Evolutionary conservation across 176 grass and related monocot species (phyloP).

Genomic region (Zoysia pacifica): DNA sequence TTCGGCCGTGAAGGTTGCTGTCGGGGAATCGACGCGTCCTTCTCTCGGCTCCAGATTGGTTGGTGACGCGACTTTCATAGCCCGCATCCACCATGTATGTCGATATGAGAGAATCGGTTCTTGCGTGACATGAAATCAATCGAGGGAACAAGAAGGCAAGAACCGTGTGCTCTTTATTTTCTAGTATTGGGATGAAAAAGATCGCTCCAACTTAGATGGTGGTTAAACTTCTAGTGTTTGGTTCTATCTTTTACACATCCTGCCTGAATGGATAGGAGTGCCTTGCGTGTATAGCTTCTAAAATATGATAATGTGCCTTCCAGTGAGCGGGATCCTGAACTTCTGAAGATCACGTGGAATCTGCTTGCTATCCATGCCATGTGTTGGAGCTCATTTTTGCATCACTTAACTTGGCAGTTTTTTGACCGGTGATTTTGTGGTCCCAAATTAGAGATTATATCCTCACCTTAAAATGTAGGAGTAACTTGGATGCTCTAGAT

Average conservation of each 20-base stretch:
- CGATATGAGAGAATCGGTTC: conserved; percentile 46
- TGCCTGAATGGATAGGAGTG: conserved; percentile 8
- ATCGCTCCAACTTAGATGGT: conserved; percentile 19
- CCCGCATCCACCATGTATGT: conserved; percentile 33
- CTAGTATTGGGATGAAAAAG: conserved; percentile 46
- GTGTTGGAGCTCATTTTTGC: neutral
- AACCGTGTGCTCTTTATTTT: conserved; percentile 45
- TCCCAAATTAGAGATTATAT: neutral
- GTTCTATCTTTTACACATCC: conserved; percentile 24
- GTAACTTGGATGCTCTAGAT: conserved; percentile 4
- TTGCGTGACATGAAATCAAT: conserved; percentile 32
- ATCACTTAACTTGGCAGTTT: conserved; percentile 1
- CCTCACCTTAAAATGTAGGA: neutral
- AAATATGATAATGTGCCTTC: neutral
- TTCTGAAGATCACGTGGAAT: conserved; percentile 24
- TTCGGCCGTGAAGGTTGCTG: conserved; percentile 31
- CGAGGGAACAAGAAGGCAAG: conserved; percentile 34
- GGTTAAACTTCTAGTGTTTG: conserved; percentile 17
- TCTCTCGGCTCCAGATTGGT: conserved; percentile 26
- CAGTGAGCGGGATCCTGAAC: neutral
- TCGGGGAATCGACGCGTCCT: conserved; percentile 43
- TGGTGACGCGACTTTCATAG: conserved; percentile 27
- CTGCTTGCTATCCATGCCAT: neutral
- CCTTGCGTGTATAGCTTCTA: conserved; percentile 4
- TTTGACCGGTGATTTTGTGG: conserved; percentile 17